Conservation (phyloP, 345 rosid genomes). For the Arabis hirsuta region DNA sequence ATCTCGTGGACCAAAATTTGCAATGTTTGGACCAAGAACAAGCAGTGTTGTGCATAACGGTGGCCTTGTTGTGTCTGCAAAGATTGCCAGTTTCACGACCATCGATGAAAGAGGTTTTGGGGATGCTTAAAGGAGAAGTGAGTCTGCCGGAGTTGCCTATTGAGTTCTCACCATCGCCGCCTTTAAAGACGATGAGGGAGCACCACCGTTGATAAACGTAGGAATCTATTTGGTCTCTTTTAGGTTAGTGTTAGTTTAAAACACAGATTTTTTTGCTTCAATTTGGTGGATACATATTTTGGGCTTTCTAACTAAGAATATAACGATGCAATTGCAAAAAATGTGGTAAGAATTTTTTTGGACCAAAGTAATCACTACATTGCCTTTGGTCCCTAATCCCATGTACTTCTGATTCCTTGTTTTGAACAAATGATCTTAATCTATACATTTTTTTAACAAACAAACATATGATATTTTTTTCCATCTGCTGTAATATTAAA, state of each 20-base stretch:
- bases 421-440: no score
- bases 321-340: no score
- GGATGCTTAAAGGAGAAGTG: slow-evolving; percentile 68
- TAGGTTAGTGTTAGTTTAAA: slow-evolving; percentile 17
- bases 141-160: slow-evolving; percentile 71
- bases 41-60: slow-evolving; percentile 75
- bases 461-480: no score
- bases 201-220: slow-evolving; percentile 40
- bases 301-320: no score
- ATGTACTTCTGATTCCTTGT: no score
- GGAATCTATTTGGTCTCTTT: slow-evolving; percentile 9
- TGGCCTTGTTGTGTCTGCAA: slow-evolving; percentile 86
- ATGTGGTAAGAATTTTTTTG: no score
- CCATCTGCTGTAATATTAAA: no score
- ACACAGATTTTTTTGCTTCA: neutral
- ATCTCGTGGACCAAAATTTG: slow-evolving; percentile 76
- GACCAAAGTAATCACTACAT: no score
- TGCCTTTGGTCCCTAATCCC: no score
- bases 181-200: slow-evolving; percentile 53
- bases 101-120: slow-evolving; percentile 77
- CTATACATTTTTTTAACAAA: no score
- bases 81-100: slow-evolving; percentile 77
- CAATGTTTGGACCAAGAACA: slow-evolving; percentile 66
- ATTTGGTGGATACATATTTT: no score
- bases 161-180: slow-evolving; percentile 87